phyloP scores from a whole-genome alignment of 176 grass and related monocot genomes.

The Ananas comosus region DNA sequence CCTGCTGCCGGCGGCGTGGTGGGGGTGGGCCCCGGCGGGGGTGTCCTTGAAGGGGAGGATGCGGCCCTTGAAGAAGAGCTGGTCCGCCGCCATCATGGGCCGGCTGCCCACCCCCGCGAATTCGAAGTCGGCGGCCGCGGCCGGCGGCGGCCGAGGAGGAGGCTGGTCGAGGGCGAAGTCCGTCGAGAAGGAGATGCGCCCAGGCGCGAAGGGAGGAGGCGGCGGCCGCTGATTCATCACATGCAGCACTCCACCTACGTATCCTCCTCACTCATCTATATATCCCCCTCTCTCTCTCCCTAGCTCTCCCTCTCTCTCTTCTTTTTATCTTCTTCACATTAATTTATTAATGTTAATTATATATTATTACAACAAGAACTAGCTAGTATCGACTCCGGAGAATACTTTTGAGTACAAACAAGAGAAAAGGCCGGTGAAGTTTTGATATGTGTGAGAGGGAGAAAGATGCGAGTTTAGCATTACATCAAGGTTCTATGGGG shows the following conservation, averaged over 20 bases:
- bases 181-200: conserved; percentile 95
- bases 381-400: too few relatives aligned
- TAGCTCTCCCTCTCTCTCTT: not conserved
- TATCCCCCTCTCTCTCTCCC: not conserved
- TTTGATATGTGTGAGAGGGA: too few relatives aligned
- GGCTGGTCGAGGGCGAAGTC: conserved; percentile 80
- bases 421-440: too few relatives aligned
- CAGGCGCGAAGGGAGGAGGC: conserved; percentile 17
- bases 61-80: conserved; percentile 97
- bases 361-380: too few relatives aligned
- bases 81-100: conserved; percentile 89
- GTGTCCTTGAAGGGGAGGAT: conserved; percentile 73
- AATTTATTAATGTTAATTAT: too few relatives aligned
- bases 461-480: too few relatives aligned
- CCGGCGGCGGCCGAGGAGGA: conserved; percentile 18
- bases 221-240: not conserved
- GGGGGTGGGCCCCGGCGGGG: not conserved
- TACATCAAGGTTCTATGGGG: too few relatives aligned
- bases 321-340: not conserved
- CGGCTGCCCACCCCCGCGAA: conserved; percentile 66
- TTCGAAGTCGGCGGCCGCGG: conserved; percentile 65
- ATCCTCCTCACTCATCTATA: not conserved
- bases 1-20: not conserved
- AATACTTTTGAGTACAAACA: too few relatives aligned
- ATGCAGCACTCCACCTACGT: not conserved